Conservation (phyloP, 2,329 filamentous ascomycete species). For the Colletotrichum eleusines region DNA sequence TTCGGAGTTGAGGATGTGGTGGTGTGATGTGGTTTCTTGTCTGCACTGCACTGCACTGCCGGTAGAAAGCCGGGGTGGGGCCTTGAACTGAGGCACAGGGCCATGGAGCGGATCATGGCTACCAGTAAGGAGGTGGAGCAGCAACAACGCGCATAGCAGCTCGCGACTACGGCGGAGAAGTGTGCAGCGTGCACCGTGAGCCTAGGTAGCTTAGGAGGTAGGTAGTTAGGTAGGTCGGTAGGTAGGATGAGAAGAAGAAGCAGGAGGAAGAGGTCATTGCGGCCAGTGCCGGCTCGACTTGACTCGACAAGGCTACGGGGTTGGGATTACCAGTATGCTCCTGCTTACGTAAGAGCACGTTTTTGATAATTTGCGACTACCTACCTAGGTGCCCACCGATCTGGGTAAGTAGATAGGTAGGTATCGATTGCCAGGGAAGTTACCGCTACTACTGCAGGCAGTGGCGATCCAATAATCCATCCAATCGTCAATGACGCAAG, state of each 20-base stretch:
- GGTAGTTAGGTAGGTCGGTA: too few relatives aligned
- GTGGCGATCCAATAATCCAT: constrained; percentile 25
- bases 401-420: too few relatives aligned
- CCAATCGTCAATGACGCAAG: constrained; percentile 12
- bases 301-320: constrained; percentile 9
- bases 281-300: constrained; percentile 13
- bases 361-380: not conserved
- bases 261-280: constrained; percentile 17
- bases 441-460: constrained; percentile 10
- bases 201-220: too few relatives aligned
- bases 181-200: constrained; percentile 14
- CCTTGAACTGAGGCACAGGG: not conserved
- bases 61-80: constrained; percentile 8
- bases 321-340: not conserved
- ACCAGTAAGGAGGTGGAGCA: constrained; percentile 14
- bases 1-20: constrained; percentile 35
- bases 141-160: constrained; percentile 10
- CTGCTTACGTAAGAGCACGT: constrained; percentile 13
- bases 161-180: not conserved
- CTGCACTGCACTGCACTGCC: constrained; percentile 12
- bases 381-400: too few relatives aligned
- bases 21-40: constrained; percentile 6
- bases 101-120: constrained; percentile 5
- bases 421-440: not conserved
- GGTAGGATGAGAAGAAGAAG: too few relatives aligned